A percentile compares a stretch with the other conserved stretches of the same genome.
phyloP scores from a whole-genome alignment of 805 yeast genomes.

The Monosporozyma aquatica region DNA sequence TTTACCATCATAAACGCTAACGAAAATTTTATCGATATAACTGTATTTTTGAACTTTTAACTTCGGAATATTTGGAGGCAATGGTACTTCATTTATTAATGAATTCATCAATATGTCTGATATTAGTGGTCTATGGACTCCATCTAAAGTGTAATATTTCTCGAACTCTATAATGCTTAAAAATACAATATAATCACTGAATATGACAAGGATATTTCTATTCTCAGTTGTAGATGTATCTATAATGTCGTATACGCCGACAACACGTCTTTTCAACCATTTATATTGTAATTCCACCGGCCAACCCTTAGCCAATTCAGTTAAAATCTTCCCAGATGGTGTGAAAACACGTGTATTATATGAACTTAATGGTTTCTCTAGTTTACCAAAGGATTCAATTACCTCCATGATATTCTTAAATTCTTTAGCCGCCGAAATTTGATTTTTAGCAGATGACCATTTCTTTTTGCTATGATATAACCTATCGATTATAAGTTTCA shows the following conservation, averaged over 20 bases:
- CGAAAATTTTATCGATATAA: slow-evolving; percentile 45
- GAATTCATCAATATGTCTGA: slow-evolving; percentile 87
- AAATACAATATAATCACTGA: slow-evolving; percentile 71
- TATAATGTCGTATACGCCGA: slow-evolving; percentile 53
- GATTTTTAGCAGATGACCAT: slow-evolving; percentile 26
- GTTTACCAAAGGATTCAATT: slow-evolving; percentile 73
- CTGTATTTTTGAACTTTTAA: slow-evolving; percentile 65
- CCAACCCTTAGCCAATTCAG: slow-evolving; percentile 81
- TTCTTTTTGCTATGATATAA: slow-evolving; percentile 42
- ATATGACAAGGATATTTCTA: slow-evolving; percentile 57
- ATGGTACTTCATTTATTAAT: slow-evolving; percentile 72
- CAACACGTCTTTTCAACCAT: slow-evolving; percentile 80
- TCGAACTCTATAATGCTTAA: slow-evolving; percentile 43
- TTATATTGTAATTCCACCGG: slow-evolving; percentile 80
- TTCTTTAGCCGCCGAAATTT: slow-evolving; percentile 30
- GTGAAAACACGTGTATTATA: slow-evolving; percentile 68
- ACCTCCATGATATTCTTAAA: slow-evolving; percentile 51
- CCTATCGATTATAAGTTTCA: slow-evolving; percentile 61
- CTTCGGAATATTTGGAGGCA: slow-evolving; percentile 53
- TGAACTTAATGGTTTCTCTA: slow-evolving; percentile 34
- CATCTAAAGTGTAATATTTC: slow-evolving; percentile 15
- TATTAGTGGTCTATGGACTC: slow-evolving; percentile 40
- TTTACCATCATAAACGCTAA: slow-evolving; percentile 34
- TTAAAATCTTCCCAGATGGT: slow-evolving; percentile 80
- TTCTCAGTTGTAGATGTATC: slow-evolving; percentile 29